Conservation (phyloP, 148 eudicot species). For the Camellia granthamiana region DNA sequence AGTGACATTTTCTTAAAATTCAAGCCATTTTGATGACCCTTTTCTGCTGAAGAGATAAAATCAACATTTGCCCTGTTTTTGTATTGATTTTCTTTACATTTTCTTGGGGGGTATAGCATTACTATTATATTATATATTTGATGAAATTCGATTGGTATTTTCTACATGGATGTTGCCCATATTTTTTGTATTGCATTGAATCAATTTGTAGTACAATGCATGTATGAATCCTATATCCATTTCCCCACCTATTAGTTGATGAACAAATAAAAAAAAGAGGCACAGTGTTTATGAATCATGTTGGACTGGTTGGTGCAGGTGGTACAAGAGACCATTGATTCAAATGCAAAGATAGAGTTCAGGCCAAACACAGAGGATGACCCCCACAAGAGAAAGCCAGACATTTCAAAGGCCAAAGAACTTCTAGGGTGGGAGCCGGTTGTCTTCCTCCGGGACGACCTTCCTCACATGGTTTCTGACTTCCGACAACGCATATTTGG, state of each 20-base stretch:
- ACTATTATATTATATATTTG: no score
- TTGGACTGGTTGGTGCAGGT: conserved; percentile 37
- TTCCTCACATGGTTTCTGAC: conserved; percentile 77
- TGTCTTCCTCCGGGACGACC: conserved; percentile 61
- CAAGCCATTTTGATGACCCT: no score
- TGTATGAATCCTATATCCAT: neutral
- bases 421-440: conserved; percentile 82
- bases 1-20: no score
- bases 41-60: no score
- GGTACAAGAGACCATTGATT: conserved; percentile 81
- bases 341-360: conserved; percentile 75
- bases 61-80: no score
- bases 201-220: no score
- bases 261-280: neutral
- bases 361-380: conserved; percentile 88
- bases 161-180: no score
- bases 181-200: no score
- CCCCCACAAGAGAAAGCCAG: conserved; percentile 94
- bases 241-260: neutral
- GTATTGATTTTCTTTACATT: no score
- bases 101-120: no score
- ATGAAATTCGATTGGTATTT: no score
- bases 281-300: neutral
- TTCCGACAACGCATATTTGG: conserved; percentile 84
- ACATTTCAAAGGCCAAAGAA: conserved; percentile 68